These are phyloP conservation scores for Climacium dendroides DNA, from an alignment of 225 moss, liverwort and hornwort genomes.

Conservation along the genomic window DNA sequence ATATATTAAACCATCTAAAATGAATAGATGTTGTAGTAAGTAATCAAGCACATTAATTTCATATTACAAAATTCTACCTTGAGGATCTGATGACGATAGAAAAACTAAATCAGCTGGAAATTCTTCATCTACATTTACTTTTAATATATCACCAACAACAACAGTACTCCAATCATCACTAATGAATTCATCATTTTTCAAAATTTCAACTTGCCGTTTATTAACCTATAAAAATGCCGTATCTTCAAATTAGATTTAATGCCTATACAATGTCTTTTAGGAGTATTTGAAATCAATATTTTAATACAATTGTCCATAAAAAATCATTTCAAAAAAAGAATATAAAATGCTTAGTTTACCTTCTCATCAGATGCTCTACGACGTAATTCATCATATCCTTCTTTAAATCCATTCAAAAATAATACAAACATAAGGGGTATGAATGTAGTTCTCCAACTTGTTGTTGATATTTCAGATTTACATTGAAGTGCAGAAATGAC, in stretches of 20 bases:
- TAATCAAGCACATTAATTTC: too few relatives aligned
- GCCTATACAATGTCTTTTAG: fast-evolving
- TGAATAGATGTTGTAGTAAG: neutral
- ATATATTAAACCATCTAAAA: neutral
- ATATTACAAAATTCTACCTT: constrained; percentile 7
- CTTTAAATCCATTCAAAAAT: constrained; percentile 68
- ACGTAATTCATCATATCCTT: constrained; percentile 66
- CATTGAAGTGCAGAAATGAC: constrained; percentile 64
- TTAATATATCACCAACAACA: constrained; percentile 75
- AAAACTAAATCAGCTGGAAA: constrained; percentile 92
- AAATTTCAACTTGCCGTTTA: constrained; percentile 58
- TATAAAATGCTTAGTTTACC: neutral
- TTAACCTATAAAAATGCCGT: constrained; percentile 28
- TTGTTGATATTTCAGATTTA: constrained; percentile 42
- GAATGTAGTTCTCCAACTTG: constrained; percentile 56
- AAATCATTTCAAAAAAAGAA: neutral
- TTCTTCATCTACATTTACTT: constrained; percentile 56
- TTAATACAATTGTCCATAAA: fast-evolving
- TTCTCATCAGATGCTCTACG: constrained; percentile 52
- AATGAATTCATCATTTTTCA: constrained; percentile 53
- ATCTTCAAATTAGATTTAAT: neutral
- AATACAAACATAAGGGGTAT: constrained; percentile 70
- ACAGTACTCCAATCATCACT: constrained; percentile 55
- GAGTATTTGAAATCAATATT: neutral
- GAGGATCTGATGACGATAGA: constrained; percentile 64